Evolutionary conservation across 2,329 filamentous ascomycete genomes (phyloP).

Genomic region (Claviceps sp.): DNA sequence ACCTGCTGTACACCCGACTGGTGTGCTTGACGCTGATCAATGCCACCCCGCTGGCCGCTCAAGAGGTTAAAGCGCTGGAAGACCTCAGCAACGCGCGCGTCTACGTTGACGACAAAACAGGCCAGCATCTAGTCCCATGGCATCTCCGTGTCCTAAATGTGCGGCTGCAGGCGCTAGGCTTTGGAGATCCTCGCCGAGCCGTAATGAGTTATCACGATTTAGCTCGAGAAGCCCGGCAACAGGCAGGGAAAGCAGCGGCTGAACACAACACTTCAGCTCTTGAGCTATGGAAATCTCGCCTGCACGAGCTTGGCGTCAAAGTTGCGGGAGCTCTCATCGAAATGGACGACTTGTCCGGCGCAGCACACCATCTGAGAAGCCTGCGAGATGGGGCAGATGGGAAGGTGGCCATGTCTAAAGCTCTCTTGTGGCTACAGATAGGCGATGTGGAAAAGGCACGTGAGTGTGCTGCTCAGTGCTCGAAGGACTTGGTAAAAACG

Average conservation of each 20-base stretch:
- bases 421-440: slow-evolving; percentile 63
- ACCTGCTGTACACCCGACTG: slow-evolving; percentile 66
- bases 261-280: slow-evolving; percentile 39
- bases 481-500: slow-evolving; percentile 18
- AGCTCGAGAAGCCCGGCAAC: slow-evolving; percentile 58
- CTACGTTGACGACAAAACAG: slow-evolving; percentile 41
- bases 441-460: slow-evolving; percentile 62
- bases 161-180: slow-evolving; percentile 72
- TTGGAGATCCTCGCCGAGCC: slow-evolving; percentile 68
- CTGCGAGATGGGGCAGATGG: slow-evolving; percentile 30
- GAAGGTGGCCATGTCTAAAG: slow-evolving; percentile 34
- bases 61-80: slow-evolving; percentile 51
- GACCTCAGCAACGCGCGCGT: slow-evolving; percentile 42
- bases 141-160: slow-evolving; percentile 70
- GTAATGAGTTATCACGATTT: slow-evolving; percentile 89
- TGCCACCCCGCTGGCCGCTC: slow-evolving; percentile 53
- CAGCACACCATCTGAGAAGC: slow-evolving; percentile 55
- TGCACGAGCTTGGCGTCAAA: slow-evolving; percentile 61
- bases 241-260: slow-evolving; percentile 34
- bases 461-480: slow-evolving; percentile 28
- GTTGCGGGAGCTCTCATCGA: slow-evolving; percentile 58
- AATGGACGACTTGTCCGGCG: slow-evolving; percentile 78
- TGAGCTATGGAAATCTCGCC: slow-evolving; percentile 55
- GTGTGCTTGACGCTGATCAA: slow-evolving; percentile 71
- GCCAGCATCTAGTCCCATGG: slow-evolving; percentile 69